phyloP scores from a whole-genome alignment of 2,329 filamentous ascomycete species.

The Tolypocladium sp. region DNA sequence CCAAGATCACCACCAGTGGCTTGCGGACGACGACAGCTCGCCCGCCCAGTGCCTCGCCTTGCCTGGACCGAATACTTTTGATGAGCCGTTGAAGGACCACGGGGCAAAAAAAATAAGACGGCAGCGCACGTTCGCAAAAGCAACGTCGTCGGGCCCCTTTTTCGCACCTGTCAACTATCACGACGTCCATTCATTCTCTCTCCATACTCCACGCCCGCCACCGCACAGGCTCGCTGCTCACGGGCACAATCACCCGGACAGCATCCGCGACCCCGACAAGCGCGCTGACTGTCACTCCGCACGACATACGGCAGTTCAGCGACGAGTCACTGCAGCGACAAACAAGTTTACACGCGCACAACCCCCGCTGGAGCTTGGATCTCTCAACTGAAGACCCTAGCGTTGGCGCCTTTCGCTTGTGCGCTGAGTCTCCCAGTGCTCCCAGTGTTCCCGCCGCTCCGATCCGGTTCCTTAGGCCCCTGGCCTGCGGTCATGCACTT shows the following conservation, averaged over 20 bases:
- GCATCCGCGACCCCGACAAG: neutral
- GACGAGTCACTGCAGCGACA: neutral
- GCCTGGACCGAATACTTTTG: neutral
- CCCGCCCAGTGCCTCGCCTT: neutral
- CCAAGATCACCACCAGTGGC: neutral
- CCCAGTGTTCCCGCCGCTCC: neutral
- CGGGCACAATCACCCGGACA: neutral
- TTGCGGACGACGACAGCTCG: neutral
- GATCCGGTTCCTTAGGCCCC: neutral
- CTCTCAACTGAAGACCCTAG: neutral
- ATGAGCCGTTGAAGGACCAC: neutral
- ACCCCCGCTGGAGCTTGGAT: neutral
- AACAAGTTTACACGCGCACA: neutral
- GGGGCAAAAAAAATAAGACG: neutral
- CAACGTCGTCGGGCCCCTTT: neutral
- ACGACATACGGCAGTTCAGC: neutral
- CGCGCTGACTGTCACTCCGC: neutral
- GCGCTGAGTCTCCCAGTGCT: neutral
- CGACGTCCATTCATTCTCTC: neutral
- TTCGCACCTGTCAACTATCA: neutral
- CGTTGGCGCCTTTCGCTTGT: neutral
- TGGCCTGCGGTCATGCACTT: conserved; percentile 4
- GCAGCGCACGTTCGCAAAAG: neutral
- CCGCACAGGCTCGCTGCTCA: neutral
- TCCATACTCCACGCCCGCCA: neutral